Percentiles rank a stretch among this genome's conserved stretches.
phyloP scores from a whole-genome alignment of 345 rosid genomes.

The Lumnitzera racemosa region DNA sequence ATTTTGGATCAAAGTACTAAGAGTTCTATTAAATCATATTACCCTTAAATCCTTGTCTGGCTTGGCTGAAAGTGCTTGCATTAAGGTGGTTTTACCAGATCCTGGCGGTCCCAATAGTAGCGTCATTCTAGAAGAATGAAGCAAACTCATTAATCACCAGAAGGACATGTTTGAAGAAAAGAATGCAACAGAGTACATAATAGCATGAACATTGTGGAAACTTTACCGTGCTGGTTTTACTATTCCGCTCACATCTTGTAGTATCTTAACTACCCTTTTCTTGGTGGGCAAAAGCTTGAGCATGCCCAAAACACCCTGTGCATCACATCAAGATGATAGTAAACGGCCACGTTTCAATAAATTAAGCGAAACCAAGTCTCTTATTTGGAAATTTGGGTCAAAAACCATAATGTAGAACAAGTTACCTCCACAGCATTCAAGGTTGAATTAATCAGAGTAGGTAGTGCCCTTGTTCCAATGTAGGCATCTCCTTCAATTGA shows the following conservation, averaged over 20 bases:
- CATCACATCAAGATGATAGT: slow-evolving; percentile 1
- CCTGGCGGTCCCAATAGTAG: slow-evolving; percentile 61
- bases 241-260: slow-evolving; percentile 32
- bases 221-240: slow-evolving; percentile 47
- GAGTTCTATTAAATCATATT: background rate
- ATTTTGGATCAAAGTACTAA: background rate
- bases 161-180: no score
- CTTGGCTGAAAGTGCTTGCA: slow-evolving; percentile 42
- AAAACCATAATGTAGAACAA: background rate
- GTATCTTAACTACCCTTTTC: slow-evolving; percentile 36
- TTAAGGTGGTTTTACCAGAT: slow-evolving; percentile 52
- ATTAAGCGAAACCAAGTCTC: background rate
- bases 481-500: slow-evolving; percentile 49
- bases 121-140: slow-evolving; percentile 35
- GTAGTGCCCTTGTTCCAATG: slow-evolving; percentile 49
- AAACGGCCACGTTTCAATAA: background rate
- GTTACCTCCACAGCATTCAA: slow-evolving; percentile 37
- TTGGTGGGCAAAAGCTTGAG: slow-evolving; percentile 35
- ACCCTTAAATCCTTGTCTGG: slow-evolving; percentile 31
- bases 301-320: slow-evolving; percentile 33
- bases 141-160: background rate
- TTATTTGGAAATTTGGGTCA: background rate
- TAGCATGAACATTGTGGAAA: background rate
- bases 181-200: no score
- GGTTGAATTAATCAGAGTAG: slow-evolving; percentile 34